These are phyloP conservation scores for Boehmeria nivea DNA, from an alignment of 306 rosid genomes.

Conservation along the genomic window DNA sequence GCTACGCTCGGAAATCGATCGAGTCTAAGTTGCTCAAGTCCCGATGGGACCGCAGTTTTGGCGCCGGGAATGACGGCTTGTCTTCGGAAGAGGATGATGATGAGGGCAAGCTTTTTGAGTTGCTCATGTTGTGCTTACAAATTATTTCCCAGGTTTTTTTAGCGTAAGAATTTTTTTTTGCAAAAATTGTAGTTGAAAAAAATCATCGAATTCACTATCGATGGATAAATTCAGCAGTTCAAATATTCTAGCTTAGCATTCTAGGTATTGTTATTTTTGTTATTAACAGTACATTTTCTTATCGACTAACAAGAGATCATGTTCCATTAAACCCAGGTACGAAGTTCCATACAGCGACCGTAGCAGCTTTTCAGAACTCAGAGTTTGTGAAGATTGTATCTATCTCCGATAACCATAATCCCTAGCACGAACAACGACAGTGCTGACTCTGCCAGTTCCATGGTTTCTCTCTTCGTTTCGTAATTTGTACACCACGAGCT, in stretches of 20 bases:
- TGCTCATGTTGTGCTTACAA: slow-evolving; percentile 57
- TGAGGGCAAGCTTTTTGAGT: slow-evolving; percentile 40
- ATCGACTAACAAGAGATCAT: slow-evolving; percentile 5
- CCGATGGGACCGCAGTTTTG: slow-evolving; percentile 16
- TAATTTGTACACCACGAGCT: no score
- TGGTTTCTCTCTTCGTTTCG: slow-evolving; percentile 65
- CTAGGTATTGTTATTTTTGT: no score
- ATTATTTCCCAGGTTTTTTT: slow-evolving; percentile 62
- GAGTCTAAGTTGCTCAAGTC: slow-evolving; percentile 55
- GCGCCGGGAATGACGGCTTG: slow-evolving; percentile 5
- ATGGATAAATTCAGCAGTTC: background rate
- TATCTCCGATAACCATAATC: slow-evolving; percentile 64
- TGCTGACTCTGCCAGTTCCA: slow-evolving; percentile 62
- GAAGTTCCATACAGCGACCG: slow-evolving; percentile 97
- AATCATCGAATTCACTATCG: slow-evolving; percentile 21
- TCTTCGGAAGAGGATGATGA: slow-evolving; percentile 20
- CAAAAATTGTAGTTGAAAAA: slow-evolving; percentile 41
- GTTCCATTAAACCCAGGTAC: slow-evolving; percentile 42
- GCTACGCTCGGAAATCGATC: slow-evolving; percentile 50
- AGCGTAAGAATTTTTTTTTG: slow-evolving; percentile 41
- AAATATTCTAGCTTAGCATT: slow-evolving; percentile 1
- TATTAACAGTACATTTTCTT: no score
- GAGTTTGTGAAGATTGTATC: slow-evolving; percentile 73
- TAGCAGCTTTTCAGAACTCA: slow-evolving; percentile 81
- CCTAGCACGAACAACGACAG: slow-evolving; percentile 89